Conservation (phyloP, 176 grass and related monocot species). For the Leersia perrieri region DNA sequence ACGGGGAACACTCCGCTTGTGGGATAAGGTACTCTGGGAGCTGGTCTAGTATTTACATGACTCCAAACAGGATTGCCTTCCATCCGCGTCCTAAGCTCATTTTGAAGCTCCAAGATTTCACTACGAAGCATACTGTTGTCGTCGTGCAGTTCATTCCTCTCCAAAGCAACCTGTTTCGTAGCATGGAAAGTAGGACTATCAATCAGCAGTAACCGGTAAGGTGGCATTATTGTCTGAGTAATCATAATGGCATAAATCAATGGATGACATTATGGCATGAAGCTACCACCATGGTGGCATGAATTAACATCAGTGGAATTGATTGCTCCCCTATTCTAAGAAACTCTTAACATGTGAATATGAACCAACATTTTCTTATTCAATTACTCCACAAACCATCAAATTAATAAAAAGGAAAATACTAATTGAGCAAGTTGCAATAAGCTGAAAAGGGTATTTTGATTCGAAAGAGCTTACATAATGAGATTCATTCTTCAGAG, state of each 20-base stretch:
- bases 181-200: not conserved
- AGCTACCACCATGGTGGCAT: not conserved
- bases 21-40: conserved; percentile 9
- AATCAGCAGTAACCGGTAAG: not conserved
- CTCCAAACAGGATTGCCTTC: conserved; percentile 36
- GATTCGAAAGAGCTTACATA: conserved; percentile 60
- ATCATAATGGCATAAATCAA: not conserved
- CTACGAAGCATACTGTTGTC: conserved; percentile 53
- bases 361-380: not conserved
- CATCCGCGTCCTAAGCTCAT: conserved; percentile 42
- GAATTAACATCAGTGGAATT: not conserved
- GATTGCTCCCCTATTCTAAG: not conserved
- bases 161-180: conserved; percentile 60
- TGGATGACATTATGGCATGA: not conserved
- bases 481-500: conserved; percentile 80
- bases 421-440: not conserved
- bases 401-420: not conserved
- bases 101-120: conserved; percentile 59
- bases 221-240: not conserved
- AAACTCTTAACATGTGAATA: not conserved
- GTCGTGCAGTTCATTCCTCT: conserved; percentile 76
- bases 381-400: not conserved
- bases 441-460: not conserved
- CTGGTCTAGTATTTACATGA: conserved; percentile 35
- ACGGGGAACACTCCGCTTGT: conserved; percentile 32